Evolutionary conservation across 257 asterid genomes (phyloP).

Genomic region (Solanum sparsipilum): DNA sequence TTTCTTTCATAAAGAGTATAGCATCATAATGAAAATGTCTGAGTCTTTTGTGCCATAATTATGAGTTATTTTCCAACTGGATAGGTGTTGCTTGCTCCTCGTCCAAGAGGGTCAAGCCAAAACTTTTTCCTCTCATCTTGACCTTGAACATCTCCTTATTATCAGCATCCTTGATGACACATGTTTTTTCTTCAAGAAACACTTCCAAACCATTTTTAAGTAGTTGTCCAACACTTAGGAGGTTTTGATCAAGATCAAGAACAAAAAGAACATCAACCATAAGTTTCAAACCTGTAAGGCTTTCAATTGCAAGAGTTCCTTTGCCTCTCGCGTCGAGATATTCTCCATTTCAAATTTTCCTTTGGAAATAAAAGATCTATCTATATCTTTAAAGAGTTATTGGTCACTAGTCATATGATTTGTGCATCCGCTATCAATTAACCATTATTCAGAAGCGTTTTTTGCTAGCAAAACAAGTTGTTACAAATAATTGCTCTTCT

Average conservation of each 20-base stretch:
- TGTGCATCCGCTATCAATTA: neutral
- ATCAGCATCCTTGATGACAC: neutral
- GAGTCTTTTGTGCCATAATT: neutral
- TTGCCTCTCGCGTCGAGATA: neutral
- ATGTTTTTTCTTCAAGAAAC: neutral
- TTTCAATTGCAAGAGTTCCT: neutral
- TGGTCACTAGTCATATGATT: neutral
- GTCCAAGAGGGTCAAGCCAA: neutral
- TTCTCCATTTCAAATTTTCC: neutral
- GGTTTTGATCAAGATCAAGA: neutral
- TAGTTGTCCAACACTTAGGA: neutral
- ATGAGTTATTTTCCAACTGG: neutral
- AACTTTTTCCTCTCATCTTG: neutral
- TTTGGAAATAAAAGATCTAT: neutral
- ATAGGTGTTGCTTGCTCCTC: neutral
- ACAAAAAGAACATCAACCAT: neutral
- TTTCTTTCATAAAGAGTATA: neutral
- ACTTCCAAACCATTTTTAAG: neutral
- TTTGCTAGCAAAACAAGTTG: neutral
- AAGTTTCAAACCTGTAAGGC: neutral
- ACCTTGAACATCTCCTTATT: neutral
- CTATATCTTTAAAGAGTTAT: neutral
- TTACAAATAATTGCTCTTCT: neutral
- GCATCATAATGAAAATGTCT: neutral
- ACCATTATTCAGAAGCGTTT: neutral